Evolutionary conservation across 768 basidiomycete genomes (phyloP), one percentile per base, ranked within the genome.

Genomic region (Russula griseocarnosa): DNA sequence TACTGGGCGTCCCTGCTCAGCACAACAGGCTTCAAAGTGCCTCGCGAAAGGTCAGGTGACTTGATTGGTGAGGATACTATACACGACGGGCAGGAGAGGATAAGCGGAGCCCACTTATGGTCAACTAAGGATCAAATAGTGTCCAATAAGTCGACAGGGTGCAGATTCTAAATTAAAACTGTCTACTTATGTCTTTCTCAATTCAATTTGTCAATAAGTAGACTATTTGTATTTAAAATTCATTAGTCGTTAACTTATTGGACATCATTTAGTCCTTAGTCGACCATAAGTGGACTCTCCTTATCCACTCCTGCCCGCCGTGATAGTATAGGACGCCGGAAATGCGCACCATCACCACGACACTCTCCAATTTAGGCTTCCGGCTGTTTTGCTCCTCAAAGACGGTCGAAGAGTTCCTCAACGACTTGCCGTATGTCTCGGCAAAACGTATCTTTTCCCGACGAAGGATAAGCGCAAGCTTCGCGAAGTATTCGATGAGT

Each of bases 361-460:
- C 81, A 22, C 81, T 98, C 24, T 79, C 83, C 50, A 85, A 91
- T 69, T 83, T 95, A 63, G 96, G 97, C 50, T 99, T 98, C 86
- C 94, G 94, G 75, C 83, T 99, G 53, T 98, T 90, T 79, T 94
- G 91, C 74, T 89, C 93, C 16, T 92, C 89, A 3, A 79, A 82
- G 3, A 78, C 77, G 38, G 86, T 97, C 32, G 94, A 96, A 73
- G 81, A 88, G 52, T 87, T 84, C 78, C 76, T 98, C 76, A 93
- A 92, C 72, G 75, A 77, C 63, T 79, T 94, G 55, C 86, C 87
- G 8, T 87, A 94, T 71, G 83, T 97, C 24, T 75, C 78, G 14
- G 91, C 86, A 60, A 90, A 93, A 79, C 87, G 88, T 63, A 98
- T 99, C 71, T 85, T 94, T 96, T 99, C 87, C 97, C 97, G 5